Evolutionary conservation across 257 asterid genomes (phyloP).

Genomic region (Solanum paucissectum): DNA sequence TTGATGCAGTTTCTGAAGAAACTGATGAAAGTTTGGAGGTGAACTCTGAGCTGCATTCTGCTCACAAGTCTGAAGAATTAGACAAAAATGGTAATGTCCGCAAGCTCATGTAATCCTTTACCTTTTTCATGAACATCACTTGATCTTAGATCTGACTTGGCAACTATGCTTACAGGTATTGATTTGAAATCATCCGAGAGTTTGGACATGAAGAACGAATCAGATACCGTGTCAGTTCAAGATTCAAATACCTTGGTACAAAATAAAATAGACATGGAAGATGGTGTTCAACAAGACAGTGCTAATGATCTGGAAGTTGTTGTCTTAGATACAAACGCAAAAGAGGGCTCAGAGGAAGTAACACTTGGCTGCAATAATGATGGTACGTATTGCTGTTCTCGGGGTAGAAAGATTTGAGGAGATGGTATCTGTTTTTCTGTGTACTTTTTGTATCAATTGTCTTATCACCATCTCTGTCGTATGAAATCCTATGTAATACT

Average conservation of each 20-base stretch:
- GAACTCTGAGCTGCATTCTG: constrained; percentile 4
- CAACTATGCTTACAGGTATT: background rate
- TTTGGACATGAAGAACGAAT: background rate
- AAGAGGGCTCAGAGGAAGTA: background rate
- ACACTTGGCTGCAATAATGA: background rate
- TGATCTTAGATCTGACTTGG: background rate
- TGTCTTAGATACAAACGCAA: background rate
- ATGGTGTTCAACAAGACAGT: background rate
- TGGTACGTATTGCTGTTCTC: background rate
- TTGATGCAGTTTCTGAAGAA: constrained; percentile 15
- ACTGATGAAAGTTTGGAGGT: constrained; percentile 9
- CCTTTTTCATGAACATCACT: background rate
- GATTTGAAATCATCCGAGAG: background rate
- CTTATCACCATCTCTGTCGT: background rate
- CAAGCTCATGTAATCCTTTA: background rate
- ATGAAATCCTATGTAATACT: background rate
- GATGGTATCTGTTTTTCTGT: background rate
- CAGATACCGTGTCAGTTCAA: background rate
- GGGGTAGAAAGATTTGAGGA: background rate
- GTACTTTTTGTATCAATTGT: background rate
- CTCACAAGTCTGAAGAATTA: constrained; percentile 18
- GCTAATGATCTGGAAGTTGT: background rate
- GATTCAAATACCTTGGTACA: background rate
- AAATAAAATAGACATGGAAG: background rate
- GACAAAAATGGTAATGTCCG: constrained; percentile 26